Base-by-base conservation (phyloP, 2,329 filamentous ascomycete genomes). In the Claviceps sp. region DNA sequence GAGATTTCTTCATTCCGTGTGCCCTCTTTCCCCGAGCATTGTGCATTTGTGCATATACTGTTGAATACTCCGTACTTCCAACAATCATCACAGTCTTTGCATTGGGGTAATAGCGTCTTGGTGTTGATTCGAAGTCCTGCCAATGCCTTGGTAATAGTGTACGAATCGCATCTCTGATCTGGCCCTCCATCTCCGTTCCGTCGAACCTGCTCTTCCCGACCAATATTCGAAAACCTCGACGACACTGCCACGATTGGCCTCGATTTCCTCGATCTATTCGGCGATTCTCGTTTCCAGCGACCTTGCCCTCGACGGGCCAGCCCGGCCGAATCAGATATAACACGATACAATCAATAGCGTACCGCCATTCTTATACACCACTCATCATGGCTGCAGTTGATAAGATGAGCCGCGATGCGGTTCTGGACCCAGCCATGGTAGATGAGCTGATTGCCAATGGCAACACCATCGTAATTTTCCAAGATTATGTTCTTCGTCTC, bases 361-460 rank as follows among this genome's bases (percentile, higher is more conserved):
- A 26, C n/a, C 9, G 41, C 41, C 20, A 22, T 14, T 5, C 7
- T 14, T 43, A 14, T 14, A 43, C 13, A 22, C 14, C 20, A 22
- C 20, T 9, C 20, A 30, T 22, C n/a, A 47, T 50, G 52, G 48
- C 44, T 38, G 34, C 44, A 20, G n/a, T 14, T 14, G 22, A 5
- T 38, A 52, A 41, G n/a, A 67, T 68, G 70, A 62, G 62, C 54
- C 72, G 72, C 57, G 70, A 75, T 57, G 60, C 58, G 26, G 60
- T 74, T 51, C 56, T 79, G 43, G 65, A 72, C 24, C 64, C 71
- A 36, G 62, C 62, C n/a, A 67, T 69, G 52, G 68, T 82, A 56
- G 70, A 77, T 59, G 65, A 59, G 38, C 64, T 77, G 65, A 75
- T 83, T 56, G 75, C 75, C 34, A 68, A 77, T 48, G 78, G 77